phyloP scores from a whole-genome alignment of 1,284 basidiomycete species.

The Ceratobasidium sp. region DNA sequence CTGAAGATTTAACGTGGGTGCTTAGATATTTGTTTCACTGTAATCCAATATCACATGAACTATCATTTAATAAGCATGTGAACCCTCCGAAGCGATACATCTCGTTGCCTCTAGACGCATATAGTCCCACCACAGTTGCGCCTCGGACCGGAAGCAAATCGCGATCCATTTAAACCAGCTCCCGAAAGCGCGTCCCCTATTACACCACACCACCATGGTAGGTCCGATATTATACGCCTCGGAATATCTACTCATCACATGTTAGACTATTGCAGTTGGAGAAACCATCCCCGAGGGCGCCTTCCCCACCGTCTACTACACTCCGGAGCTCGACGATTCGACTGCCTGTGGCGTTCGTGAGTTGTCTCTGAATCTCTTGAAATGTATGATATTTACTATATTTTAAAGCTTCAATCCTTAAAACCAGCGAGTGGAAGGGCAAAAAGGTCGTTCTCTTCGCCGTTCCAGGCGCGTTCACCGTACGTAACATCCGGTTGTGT shows the following conservation, averaged over 20 bases:
- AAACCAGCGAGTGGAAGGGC: conserved; percentile 80
- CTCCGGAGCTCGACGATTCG: conserved; percentile 73
- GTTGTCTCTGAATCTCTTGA: not conserved
- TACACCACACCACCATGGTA: not conserved
- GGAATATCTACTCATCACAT: not conserved
- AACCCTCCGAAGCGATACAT: too few relatives aligned
- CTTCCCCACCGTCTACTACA: conserved; percentile 76
- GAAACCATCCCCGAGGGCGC: conserved; percentile 73
- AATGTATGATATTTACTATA: not conserved
- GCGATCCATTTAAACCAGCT: not conserved
- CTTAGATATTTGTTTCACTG: too few relatives aligned
- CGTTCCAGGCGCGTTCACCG: conserved; percentile 85
- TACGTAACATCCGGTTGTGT: conserved; percentile 58
- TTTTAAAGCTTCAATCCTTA: conserved; percentile 58
- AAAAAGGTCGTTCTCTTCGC: conserved; percentile 87
- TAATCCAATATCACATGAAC: too few relatives aligned
- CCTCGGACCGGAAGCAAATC: too few relatives aligned
- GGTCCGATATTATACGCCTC: not conserved
- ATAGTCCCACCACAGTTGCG: too few relatives aligned
- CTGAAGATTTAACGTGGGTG: too few relatives aligned
- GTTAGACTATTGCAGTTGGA: conserved; percentile 67
- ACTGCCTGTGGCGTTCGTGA: conserved; percentile 56
- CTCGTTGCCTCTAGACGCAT: too few relatives aligned
- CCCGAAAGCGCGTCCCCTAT: not conserved
- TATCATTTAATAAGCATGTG: too few relatives aligned